These are phyloP conservation scores for Diaporthe vaccinii DNA, from an alignment of 2,329 filamentous ascomycete species.

Conservation along the genomic window DNA sequence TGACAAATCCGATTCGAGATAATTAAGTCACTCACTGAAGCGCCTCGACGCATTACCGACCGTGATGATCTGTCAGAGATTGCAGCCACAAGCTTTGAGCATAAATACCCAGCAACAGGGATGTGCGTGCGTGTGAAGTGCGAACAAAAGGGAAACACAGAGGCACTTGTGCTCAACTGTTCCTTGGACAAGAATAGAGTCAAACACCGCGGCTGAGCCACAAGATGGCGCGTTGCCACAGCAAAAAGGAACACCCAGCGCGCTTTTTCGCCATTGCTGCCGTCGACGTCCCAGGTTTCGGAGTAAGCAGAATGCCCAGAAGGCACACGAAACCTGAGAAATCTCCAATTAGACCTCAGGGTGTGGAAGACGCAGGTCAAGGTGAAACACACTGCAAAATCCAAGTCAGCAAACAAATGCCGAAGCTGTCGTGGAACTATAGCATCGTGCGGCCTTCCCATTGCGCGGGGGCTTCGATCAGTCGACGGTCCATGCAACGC, in stretches of 20 bases:
- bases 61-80: slow-evolving; percentile 8
- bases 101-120: not conserved
- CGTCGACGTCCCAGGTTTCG: not conserved
- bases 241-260: not conserved
- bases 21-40: not conserved
- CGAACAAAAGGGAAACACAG: not conserved
- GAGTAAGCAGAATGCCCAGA: slow-evolving; percentile 21
- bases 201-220: slow-evolving; percentile 23
- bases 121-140: not conserved
- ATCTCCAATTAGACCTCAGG: slow-evolving; percentile 19
- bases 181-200: slow-evolving; percentile 11
- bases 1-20: slow-evolving; percentile 4
- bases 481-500: slow-evolving; percentile 14
- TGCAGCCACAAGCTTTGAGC: slow-evolving; percentile 1
- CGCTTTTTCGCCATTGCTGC: slow-evolving; percentile 7
- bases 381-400: slow-evolving; percentile 22
- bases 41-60: not conserved
- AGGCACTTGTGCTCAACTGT: slow-evolving; percentile 2
- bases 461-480: slow-evolving; percentile 9
- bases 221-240: slow-evolving; percentile 10
- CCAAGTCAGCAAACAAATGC: slow-evolving; percentile 31
- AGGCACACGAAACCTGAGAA: slow-evolving; percentile 18
- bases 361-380: slow-evolving; percentile 7
- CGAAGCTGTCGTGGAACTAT: slow-evolving; percentile 25
- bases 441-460: slow-evolving; percentile 8